A percentile compares a stretch with the other conserved stretches of the same genome.
These are phyloP conservation scores for Alternaria panax DNA, from an alignment of 2,329 filamentous ascomycete species.

Conservation along the genomic window DNA sequence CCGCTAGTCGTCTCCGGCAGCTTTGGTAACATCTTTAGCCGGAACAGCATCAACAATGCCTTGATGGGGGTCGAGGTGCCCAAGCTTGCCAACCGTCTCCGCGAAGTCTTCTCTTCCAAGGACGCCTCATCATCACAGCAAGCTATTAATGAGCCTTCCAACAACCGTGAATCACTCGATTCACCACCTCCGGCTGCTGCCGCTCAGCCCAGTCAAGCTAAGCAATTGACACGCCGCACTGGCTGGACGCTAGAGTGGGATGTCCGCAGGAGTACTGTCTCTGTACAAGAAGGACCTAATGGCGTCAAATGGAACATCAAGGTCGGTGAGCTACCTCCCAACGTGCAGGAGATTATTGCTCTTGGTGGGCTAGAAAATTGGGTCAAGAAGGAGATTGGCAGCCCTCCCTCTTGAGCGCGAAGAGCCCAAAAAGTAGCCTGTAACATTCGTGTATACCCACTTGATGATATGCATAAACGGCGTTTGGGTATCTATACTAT, in stretches of 20 bases:
- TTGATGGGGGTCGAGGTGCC: constrained; percentile 76
- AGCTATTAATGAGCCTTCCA: constrained; percentile 60
- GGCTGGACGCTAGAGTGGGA: constrained; percentile 89
- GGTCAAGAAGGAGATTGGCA: constrained; percentile 74
- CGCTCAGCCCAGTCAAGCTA: constrained; percentile 55
- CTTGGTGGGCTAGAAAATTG: constrained; percentile 80
- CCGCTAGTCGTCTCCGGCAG: constrained; percentile 80
- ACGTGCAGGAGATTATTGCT: constrained; percentile 72
- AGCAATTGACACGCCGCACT: constrained; percentile 72
- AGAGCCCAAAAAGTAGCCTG: background rate
- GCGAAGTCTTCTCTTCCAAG: constrained; percentile 63
- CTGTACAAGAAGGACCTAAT: constrained; percentile 72
- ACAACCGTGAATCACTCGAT: constrained; percentile 60
- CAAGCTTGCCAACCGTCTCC: constrained; percentile 68
- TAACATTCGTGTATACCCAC: constrained; percentile 16
- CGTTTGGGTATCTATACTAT: constrained; percentile 4
- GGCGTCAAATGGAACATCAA: constrained; percentile 77
- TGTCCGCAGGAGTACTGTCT: constrained; percentile 73
- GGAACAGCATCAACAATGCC: constrained; percentile 82
- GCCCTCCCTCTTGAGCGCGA: constrained; percentile 23
- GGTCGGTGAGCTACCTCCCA: constrained; percentile 82
- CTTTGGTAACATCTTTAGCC: constrained; percentile 83
- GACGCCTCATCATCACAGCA: constrained; percentile 40
- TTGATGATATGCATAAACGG: constrained; percentile 13
- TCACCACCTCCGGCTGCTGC: constrained; percentile 52